phyloP scores from a whole-genome alignment of 768 basidiomycete species.

The Boletus rubescentipes region DNA sequence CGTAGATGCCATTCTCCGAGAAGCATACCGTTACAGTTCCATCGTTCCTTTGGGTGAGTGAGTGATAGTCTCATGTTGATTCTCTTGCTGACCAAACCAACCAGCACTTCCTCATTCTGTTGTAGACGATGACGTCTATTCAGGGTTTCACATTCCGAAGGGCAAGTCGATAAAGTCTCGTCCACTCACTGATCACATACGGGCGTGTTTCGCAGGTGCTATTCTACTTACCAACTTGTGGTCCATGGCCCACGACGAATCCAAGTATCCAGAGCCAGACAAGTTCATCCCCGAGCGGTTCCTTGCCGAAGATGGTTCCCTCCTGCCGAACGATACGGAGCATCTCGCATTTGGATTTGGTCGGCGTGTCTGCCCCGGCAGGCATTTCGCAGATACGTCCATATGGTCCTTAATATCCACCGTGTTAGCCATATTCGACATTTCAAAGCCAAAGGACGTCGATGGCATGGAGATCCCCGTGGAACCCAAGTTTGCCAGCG shows the following conservation, averaged over 20 bases:
- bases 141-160: constrained; percentile 11
- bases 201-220: neutral
- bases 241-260: constrained; percentile 7
- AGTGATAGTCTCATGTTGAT: neutral
- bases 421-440: constrained; percentile 5
- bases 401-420: constrained; percentile 1
- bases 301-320: neutral
- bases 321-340: neutral
- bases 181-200: no score
- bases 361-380: constrained; percentile 21
- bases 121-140: constrained; percentile 7
- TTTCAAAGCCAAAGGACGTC: constrained; percentile 1
- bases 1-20: constrained; percentile 8
- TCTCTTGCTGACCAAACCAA: neutral
- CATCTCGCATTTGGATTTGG: constrained; percentile 20
- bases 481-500: constrained; percentile 8
- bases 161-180: neutral
- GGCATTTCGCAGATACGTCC: constrained; percentile 16
- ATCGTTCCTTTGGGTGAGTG: constrained; percentile 6
- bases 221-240: constrained; percentile 3
- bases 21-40: constrained; percentile 2
- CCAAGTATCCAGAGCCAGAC: constrained; percentile 1
- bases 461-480: constrained; percentile 1
- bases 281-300: constrained; percentile 7
- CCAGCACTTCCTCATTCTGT: constrained; percentile 2